These are phyloP conservation scores for Penicillium freii DNA, from an alignment of 2,329 filamentous ascomycete genomes.

Conservation along the genomic window DNA sequence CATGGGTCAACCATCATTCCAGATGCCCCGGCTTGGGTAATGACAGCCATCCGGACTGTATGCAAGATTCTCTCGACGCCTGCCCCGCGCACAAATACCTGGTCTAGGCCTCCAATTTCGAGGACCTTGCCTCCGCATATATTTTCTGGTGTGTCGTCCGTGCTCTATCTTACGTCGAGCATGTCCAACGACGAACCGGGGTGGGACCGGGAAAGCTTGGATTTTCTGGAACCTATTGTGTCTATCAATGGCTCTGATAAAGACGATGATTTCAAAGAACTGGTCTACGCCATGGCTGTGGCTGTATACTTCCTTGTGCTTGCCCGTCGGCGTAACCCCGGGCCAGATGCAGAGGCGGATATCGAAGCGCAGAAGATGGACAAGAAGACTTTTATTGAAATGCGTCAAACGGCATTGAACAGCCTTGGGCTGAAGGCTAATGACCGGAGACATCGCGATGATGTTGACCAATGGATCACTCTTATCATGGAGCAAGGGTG, in stretches of 20 bases:
- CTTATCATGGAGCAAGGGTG: constrained; percentile 52
- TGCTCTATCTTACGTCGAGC: constrained; percentile 48
- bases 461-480: constrained; percentile 62
- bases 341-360: constrained; percentile 11
- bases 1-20: constrained; percentile 31
- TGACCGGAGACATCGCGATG: constrained; percentile 42
- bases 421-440: constrained; percentile 39
- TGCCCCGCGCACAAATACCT: constrained; percentile 35
- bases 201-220: constrained; percentile 38
- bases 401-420: constrained; percentile 40
- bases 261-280: constrained; percentile 45
- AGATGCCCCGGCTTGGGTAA: constrained; percentile 64
- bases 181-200: constrained; percentile 49
- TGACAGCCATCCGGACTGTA: constrained; percentile 64
- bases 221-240: constrained; percentile 41
- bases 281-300: constrained; percentile 40
- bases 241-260: constrained; percentile 46
- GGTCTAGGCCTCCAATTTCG: constrained; percentile 40
- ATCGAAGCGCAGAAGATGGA: constrained; percentile 35
- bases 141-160: constrained; percentile 67
- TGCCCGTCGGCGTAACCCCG: constrained; percentile 49
- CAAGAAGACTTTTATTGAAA: constrained; percentile 42
- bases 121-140: constrained; percentile 66
- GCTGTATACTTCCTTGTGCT: constrained; percentile 47
- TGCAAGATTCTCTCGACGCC: constrained; percentile 62